Evolutionary conservation across 192 early-diverging fungal genomes (phyloP), one percentile per base, ranked within the genome.

Genomic region (Pilaira anomala): DNA sequence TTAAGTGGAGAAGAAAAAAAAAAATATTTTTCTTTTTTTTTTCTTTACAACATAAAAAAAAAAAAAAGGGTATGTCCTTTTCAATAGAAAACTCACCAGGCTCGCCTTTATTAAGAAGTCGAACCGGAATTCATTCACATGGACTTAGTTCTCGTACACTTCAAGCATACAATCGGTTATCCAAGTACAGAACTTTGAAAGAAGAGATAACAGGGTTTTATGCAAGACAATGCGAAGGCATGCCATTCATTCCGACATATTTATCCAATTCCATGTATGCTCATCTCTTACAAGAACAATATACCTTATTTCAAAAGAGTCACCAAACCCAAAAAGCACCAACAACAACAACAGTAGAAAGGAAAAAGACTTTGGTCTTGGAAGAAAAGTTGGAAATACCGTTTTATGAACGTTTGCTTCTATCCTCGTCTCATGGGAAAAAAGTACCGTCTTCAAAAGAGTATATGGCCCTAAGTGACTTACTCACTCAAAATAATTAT

Each of bases 131-230:
- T n/a, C n/a, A n/a, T n/a, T n/a, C n/a, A n/a, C n/a, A n/a, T n/a
- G n/a, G n/a, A n/a, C n/a, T n/a, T n/a, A n/a, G n/a, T n/a, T n/a
- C n/a, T n/a, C n/a, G n/a, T n/a, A n/a, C n/a, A n/a, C n/a, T n/a
- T n/a, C n/a, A n/a, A n/a, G n/a, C n/a, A n/a, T n/a, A n/a, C n/a
- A n/a, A n/a, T n/a, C n/a, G n/a, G n/a, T n/a, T n/a, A n/a, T n/a
- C n/a, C n/a, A n/a, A n/a, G n/a, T n/a, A n/a, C n/a, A n/a, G n/a
- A n/a, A n/a, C n/a, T n/a, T n/a, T n/a, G n/a, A 36, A 36, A 36
- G 33, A 36, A 36, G 56, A 58, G 19, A 58, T 58, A 41, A 25
- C 36, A 58, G 21, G 21, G 11, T 58, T 58, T 42, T 58, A 58
- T 58, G 56, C 56, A 42, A 36, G 56, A 25, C 56, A 39, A 2